Evolutionary conservation across 2,329 filamentous ascomycete genomes (phyloP), one percentile per base, ranked within the genome.

Genomic region (Ilyonectria destructans): DNA sequence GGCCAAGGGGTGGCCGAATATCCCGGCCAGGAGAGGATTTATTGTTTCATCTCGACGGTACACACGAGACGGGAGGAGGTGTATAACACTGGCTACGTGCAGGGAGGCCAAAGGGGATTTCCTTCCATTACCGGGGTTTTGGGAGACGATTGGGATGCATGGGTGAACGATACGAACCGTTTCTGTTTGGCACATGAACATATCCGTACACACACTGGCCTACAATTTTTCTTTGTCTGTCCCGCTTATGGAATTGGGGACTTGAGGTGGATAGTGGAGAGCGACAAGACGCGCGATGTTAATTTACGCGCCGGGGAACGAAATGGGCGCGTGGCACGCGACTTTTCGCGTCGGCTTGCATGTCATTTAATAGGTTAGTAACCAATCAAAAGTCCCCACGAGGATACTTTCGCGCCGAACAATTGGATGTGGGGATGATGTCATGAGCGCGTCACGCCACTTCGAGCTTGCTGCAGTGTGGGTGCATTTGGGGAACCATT

Each of bases 241-340:
- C 51, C 52, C 48, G 26, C 33, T 37, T 31, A 15, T 1, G 23
- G 31, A 37, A 29, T 46, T 51, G 35, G 51, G 43, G 45, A 45
- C 45, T 23, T 56, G 60, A 67, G 40, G 62, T 61, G 57, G 48
- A 68, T 45, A 61, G 58, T 49, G 58, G 62, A 63, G 37, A 19
- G 23, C 9, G 43, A 54, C 9, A 37, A 60, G 54, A 71, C 65
- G 66, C 70, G 71, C 54, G 69, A 71, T 66, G 64, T 69, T 70
- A 70, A 77, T 77, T 77, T 77, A 77, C 75, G 75, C 75, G 75
- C 73, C 58, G 19, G 62, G 59, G 63, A 21, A 55, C 26, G 65
- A 65, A 49, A 45, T 26, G 49, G 58, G 63, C 69, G 69, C 71
- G 74, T 73, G 65, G 48, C 10, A 37, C 72, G 72, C 69, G 73